phyloP scores from a whole-genome alignment of 2,329 filamentous ascomycete species.

The Cladosporium sphaerospermum region DNA sequence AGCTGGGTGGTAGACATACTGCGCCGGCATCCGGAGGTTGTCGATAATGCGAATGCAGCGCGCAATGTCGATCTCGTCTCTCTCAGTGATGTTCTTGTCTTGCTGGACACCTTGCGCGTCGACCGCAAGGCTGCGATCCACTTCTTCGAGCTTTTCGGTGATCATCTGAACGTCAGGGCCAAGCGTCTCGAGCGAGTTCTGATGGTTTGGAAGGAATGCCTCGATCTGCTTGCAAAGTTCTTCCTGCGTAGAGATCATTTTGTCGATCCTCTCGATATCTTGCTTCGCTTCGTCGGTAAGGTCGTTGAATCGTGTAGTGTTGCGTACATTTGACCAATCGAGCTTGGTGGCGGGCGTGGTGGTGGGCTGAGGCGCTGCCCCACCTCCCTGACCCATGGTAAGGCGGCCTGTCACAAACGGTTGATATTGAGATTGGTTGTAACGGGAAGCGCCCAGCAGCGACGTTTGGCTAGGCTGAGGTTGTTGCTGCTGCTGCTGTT shows the following conservation, averaged over 20 bases:
- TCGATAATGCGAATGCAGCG: constrained; percentile 68
- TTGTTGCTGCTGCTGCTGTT: constrained; percentile 27
- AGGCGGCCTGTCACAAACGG: constrained; percentile 28
- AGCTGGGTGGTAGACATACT: constrained; percentile 48
- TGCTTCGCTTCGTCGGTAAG: constrained; percentile 75
- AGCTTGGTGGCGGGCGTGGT: constrained; percentile 63
- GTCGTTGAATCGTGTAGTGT: constrained; percentile 88
- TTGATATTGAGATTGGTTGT: constrained; percentile 16
- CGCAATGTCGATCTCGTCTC: constrained; percentile 63
- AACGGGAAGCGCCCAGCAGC: constrained; percentile 21
- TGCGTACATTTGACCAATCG: constrained; percentile 69
- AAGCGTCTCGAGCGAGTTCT: constrained; percentile 58
- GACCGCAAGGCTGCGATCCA: constrained; percentile 57
- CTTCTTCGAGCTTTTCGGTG: constrained; percentile 54
- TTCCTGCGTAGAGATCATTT: constrained; percentile 73
- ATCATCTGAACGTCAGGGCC: constrained; percentile 60
- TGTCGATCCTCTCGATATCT: constrained; percentile 71
- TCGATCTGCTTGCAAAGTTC: constrained; percentile 69
- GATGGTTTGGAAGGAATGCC: constrained; percentile 56
- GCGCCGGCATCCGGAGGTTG: constrained; percentile 63
- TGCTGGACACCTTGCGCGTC: constrained; percentile 56
- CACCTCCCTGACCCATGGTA: constrained; percentile 44
- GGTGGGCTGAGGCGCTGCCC: constrained; percentile 35
- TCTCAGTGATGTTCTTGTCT: constrained; percentile 52
- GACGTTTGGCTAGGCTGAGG: constrained; percentile 20